Conservation (phyloP, 2,329 filamentous ascomycete species). For the Fusarium denticulatum region DNA sequence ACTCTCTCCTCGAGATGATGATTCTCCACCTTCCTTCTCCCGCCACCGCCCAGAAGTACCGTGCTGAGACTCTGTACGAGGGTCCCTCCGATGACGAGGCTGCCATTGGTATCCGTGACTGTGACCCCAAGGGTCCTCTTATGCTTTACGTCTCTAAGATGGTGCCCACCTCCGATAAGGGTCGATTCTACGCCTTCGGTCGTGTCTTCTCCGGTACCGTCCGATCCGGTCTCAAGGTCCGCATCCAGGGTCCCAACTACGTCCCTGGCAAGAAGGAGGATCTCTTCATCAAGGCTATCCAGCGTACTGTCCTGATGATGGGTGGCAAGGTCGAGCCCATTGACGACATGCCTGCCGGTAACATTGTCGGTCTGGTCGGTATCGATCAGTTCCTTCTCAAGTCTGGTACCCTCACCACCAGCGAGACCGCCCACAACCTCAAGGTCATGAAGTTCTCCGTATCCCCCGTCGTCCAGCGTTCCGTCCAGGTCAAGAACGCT, state of each 20-base stretch:
- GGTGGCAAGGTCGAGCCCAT: conserved; percentile 99
- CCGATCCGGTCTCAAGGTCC: conserved; percentile 97
- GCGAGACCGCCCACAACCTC: conserved; percentile 98
- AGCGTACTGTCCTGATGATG: conserved; percentile 99
- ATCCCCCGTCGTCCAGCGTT: conserved; percentile 97
- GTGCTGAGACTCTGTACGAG: conserved; percentile 98
- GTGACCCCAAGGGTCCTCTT: conserved; percentile 96
- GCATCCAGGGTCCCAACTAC: conserved; percentile 99
- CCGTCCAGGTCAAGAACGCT: conserved; percentile 99
- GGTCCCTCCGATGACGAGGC: conserved; percentile 92
- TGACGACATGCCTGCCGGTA: conserved; percentile 98
- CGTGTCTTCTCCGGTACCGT: conserved; percentile 99
- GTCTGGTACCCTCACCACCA: conserved; percentile 98
- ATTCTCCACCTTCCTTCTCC: conserved; percentile 98
- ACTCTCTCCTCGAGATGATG: conserved; percentile 99
- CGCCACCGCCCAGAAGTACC: conserved; percentile 95
- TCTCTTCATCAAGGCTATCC: conserved; percentile 98
- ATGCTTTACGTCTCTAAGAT: conserved; percentile 99
- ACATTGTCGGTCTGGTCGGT: conserved; percentile 99
- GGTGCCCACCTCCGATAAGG: conserved; percentile 99
- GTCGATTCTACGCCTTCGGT: conserved; percentile 99
- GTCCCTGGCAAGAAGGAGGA: conserved; percentile 98
- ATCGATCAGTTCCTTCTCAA: conserved; percentile 99
- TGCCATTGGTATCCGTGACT: conserved; percentile 97
- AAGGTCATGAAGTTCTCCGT: conserved; percentile 99